Evolutionary conservation across 805 yeast genomes (phyloP).

Genomic region (Candida ortonii): DNA sequence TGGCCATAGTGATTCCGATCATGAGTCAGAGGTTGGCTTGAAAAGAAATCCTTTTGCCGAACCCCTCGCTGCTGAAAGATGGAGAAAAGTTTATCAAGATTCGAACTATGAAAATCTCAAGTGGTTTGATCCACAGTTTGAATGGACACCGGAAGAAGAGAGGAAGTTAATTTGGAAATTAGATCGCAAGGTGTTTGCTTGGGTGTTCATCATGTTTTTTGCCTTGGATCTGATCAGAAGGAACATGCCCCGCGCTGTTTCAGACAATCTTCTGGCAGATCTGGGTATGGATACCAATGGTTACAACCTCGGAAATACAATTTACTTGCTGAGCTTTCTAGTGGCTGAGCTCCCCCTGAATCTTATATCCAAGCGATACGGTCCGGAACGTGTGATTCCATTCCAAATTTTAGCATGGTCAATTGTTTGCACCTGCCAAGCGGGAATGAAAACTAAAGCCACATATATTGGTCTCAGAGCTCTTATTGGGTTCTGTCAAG

Average conservation of each 20-base stretch:
- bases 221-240: conserved; percentile 42
- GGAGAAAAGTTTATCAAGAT: conserved; percentile 32
- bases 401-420: conserved; percentile 42
- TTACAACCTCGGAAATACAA: conserved; percentile 54
- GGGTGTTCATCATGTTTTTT: conserved; percentile 41
- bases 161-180: conserved; percentile 27
- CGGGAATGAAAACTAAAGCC: conserved; percentile 37
- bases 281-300: conserved; percentile 36
- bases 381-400: conserved; percentile 37
- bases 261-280: conserved; percentile 42
- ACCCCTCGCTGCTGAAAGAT: conserved; percentile 33
- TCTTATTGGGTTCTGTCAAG: conserved; percentile 40
- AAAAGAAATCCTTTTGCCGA: conserved; percentile 26
- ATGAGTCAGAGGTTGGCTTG: background rate
- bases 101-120: conserved; percentile 35
- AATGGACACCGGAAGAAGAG: conserved; percentile 35
- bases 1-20: conserved; percentile 1
- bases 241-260: conserved; percentile 42
- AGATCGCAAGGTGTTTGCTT: conserved; percentile 40
- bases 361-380: conserved; percentile 39
- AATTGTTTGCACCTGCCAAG: conserved; percentile 38
- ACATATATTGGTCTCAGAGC: conserved; percentile 40
- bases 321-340: conserved; percentile 38
- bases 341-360: conserved; percentile 41
- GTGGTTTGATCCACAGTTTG: conserved; percentile 35